Evolutionary conservation across 2,329 filamentous ascomycete genomes (phyloP), one percentile per base, ranked within the genome.

Genomic region (Monilinia polystroma): DNA sequence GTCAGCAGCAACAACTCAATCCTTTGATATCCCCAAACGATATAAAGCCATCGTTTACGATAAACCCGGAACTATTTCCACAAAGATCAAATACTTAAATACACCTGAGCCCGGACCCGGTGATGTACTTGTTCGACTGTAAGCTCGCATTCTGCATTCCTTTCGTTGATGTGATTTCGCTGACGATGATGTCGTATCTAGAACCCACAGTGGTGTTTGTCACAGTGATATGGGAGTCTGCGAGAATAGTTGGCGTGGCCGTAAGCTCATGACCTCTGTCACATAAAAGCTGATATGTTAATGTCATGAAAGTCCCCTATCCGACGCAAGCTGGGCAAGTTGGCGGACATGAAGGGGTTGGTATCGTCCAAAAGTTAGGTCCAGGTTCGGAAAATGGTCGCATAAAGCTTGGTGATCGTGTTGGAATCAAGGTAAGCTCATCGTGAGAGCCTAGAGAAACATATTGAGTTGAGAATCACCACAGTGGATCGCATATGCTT

Each of bases 331-430:
- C 81, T 49, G 85, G 85, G 12, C 87, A 90, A 75, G 82, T 90
- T 4, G 88, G 88, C 53, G 89, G 89, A 5, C 88, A 91, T 73
- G 88, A 91, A 77, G 88, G 88, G 23, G 84, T 90, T 1, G 86
- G 86, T 53, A 83, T 82, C 63, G 80, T 91, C 43, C 86, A 88
- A 53, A 87, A 88, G 74, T 79, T 91, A 68, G 88, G 89, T 0
- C 80, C 87, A 0, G 85, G 84, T 10, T 80, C 84, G 26, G 85
- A 88, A 62, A 75, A 72, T 49, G 79, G 83, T 1, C 81, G 80
- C 6, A 78, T 90, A 47, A 88, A 88, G 72, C 73, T 90, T n/a
- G 87, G 87, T 6, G 85, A 90, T 71, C 81, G 87, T 10, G 89
- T 91, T 11, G 89, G 89, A 18, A 84, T 91, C 74, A 91, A 91